Evolutionary conservation across 495 filamentous ascomycete species (phyloP).

Genomic region (Rostrohypoxylon terebratum): DNA sequence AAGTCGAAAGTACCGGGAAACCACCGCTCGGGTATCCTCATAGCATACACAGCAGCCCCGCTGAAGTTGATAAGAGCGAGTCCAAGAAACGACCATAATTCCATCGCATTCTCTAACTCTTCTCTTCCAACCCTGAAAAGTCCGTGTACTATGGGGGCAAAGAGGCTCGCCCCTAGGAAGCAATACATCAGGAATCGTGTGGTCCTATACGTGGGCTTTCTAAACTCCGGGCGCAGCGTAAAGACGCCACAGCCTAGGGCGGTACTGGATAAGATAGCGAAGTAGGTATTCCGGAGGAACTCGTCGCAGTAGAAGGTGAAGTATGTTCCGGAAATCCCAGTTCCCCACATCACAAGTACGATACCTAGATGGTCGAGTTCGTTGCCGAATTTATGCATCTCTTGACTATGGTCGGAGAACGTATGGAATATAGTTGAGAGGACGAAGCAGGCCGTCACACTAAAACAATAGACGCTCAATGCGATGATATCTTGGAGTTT

Average conservation of each 20-base stretch:
- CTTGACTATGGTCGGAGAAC: conserved; percentile 13
- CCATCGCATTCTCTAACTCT: conserved; percentile 9
- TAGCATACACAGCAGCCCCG: conserved; percentile 10
- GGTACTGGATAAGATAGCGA: neutral
- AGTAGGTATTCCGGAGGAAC: conserved; percentile 13
- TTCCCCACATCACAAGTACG: conserved; percentile 18
- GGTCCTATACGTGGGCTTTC: conserved; percentile 12
- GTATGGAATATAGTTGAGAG: conserved; percentile 21
- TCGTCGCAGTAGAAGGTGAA: conserved; percentile 18
- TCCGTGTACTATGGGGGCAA: conserved; percentile 1
- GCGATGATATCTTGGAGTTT: conserved; percentile 10
- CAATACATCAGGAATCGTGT: conserved; percentile 17
- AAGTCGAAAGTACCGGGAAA: conserved; percentile 15
- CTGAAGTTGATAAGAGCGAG: conserved; percentile 21
- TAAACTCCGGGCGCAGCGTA: conserved; percentile 11
- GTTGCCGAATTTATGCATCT: conserved; percentile 21
- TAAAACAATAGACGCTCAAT: conserved; percentile 7
- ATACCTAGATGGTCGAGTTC: conserved; percentile 22
- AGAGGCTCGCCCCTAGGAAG: conserved; percentile 15
- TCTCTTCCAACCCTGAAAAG: neutral
- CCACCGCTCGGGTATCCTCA: conserved; percentile 14
- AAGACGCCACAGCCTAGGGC: conserved; percentile 6
- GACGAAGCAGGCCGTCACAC: conserved; percentile 15
- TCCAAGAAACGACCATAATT: conserved; percentile 4
- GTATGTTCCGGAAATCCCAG: conserved; percentile 9